phyloP scores from a whole-genome alignment of 2,329 filamentous ascomycete species.

The Alternaria novae-zelandiae region DNA sequence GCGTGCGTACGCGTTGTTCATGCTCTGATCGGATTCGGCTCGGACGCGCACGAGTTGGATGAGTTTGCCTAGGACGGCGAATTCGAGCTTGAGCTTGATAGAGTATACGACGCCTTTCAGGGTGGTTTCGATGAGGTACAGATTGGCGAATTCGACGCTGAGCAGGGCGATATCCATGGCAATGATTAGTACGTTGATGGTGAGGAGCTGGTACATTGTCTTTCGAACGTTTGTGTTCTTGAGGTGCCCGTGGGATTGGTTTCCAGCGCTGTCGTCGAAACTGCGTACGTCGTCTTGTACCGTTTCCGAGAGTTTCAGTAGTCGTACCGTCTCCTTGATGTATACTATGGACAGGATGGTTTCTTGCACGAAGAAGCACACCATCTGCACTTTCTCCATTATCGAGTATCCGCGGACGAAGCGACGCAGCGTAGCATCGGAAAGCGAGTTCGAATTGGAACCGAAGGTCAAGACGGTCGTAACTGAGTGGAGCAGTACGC shows the following conservation, averaged over 20 bases:
- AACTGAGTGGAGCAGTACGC: constrained; percentile 60
- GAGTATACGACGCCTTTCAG: constrained; percentile 54
- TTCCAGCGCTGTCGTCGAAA: constrained; percentile 38
- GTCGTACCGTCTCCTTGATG: constrained; percentile 59
- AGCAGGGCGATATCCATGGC: constrained; percentile 39
- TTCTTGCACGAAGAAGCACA: constrained; percentile 53
- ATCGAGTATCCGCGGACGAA: constrained; percentile 48
- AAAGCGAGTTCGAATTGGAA: constrained; percentile 50
- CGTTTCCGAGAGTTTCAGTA: constrained; percentile 45
- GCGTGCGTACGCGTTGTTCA: constrained; percentile 14
- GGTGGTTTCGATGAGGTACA: constrained; percentile 45
- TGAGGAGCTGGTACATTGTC: constrained; percentile 44
- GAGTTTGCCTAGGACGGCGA: constrained; percentile 59
- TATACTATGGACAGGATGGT: constrained; percentile 54
- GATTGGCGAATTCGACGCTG: constrained; percentile 39
- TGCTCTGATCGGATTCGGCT: constrained; percentile 25
- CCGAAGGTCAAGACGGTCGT: constrained; percentile 64
- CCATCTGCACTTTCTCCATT: constrained; percentile 56
- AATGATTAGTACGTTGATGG: constrained; percentile 46
- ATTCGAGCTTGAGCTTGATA: constrained; percentile 62
- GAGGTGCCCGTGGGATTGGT: constrained; percentile 19
- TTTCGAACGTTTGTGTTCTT: constrained; percentile 29
- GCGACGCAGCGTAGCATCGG: constrained; percentile 23
- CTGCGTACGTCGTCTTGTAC: constrained; percentile 36
- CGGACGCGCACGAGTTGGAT: constrained; percentile 44